Evolutionary conservation across 225 moss, liverwort and hornwort species (phyloP).

Genomic region (Marchantia paleacea): DNA sequence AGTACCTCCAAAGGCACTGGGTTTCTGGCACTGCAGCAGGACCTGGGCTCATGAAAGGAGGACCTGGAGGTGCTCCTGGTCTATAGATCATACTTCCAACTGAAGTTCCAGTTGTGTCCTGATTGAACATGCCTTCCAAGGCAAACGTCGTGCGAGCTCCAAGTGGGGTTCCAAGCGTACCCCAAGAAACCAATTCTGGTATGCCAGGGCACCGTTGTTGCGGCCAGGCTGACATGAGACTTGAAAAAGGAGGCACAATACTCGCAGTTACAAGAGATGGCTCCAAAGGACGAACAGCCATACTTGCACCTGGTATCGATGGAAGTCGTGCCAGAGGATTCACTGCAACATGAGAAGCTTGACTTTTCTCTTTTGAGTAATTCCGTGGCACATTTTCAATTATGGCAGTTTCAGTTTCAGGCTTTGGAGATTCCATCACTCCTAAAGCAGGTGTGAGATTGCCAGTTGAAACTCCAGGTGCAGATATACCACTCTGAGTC

Average conservation of each 20-base stretch:
- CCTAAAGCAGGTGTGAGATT: constrained; percentile 9
- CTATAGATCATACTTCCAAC: constrained; percentile 6
- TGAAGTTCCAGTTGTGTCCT: constrained; percentile 22
- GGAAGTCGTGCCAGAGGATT: constrained; percentile 8
- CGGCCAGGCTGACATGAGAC: constrained; percentile 1
- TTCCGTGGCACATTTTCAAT: constrained; percentile 4
- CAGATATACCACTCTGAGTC: constrained; percentile 7
- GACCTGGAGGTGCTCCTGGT: constrained; percentile 10
- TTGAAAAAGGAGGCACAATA: not conserved
- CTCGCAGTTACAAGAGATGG: not conserved
- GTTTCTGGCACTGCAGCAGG: constrained; percentile 39
- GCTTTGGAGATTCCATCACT: constrained; percentile 9
- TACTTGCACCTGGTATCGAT: not conserved
- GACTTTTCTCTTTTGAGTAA: constrained; percentile 8
- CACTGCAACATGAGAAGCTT: constrained; percentile 9
- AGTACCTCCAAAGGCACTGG: constrained; percentile 45
- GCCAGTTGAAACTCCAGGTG: constrained; percentile 11
- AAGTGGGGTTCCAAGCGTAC: constrained; percentile 13
- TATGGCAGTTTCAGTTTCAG: not conserved
- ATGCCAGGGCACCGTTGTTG: constrained; percentile 14
- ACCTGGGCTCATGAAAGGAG: constrained; percentile 7
- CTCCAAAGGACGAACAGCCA: constrained; percentile 9
- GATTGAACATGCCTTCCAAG: constrained; percentile 20
- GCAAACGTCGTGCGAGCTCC: constrained; percentile 7
- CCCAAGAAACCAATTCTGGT: constrained; percentile 11